phyloP scores from a whole-genome alignment of 371 early-diverging fungal species.

The Parasitella parasitica region DNA sequence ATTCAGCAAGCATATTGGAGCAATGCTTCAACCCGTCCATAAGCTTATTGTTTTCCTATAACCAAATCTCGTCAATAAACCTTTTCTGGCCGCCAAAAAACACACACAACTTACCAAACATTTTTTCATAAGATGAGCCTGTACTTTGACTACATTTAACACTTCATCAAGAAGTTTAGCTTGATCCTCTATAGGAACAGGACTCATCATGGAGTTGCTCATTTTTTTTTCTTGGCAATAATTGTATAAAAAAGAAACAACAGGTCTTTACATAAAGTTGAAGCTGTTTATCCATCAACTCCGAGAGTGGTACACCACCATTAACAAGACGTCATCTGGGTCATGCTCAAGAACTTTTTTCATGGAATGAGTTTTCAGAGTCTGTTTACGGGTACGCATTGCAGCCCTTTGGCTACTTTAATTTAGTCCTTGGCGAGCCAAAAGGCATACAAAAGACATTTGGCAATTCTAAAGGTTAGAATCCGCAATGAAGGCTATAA shows the following conservation, averaged over 20 bases:
- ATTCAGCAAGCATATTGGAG: conserved; percentile 93
- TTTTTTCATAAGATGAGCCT: conserved; percentile 87
- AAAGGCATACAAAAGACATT: no score
- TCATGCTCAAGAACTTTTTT: no score
- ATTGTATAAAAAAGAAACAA: not conserved
- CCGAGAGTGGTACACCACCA: no score
- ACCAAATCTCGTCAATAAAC: not conserved
- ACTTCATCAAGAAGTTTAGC: conserved; percentile 81
- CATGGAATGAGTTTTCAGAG: no score
- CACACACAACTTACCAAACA: conserved; percentile 74
- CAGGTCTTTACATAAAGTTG: no score
- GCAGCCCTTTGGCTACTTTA: no score
- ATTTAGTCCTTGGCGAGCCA: no score
- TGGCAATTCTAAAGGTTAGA: no score
- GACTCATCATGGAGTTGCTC: conserved; percentile 14
- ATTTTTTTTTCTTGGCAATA: not conserved
- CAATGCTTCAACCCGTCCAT: conserved; percentile 97
- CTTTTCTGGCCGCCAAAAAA: not conserved
- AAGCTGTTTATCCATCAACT: no score
- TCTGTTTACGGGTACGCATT: no score
- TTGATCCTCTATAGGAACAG: conserved; percentile 72
- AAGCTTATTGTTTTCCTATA: conserved; percentile 80
- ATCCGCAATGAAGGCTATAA: no score
- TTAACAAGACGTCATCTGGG: no score
- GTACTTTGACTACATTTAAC: conserved; percentile 80